Base-by-base conservation (phyloP, 1,284 basidiomycete species). In the Fomitopsis schrenkii region DNA sequence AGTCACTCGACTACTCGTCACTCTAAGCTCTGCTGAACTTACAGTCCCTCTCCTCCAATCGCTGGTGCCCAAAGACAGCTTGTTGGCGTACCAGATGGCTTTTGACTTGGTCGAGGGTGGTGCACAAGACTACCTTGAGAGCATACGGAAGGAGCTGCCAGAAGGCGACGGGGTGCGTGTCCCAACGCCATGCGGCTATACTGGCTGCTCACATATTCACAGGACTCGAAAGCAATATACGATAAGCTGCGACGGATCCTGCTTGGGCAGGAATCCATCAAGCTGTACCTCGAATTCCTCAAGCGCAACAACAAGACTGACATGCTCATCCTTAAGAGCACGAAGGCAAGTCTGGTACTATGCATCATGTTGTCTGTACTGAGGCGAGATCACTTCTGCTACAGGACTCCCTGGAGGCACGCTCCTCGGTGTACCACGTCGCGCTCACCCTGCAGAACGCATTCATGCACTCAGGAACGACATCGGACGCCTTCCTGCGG, bases 341-440 rank as follows among this genome's bases (percentile, higher is more conserved):
- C 94, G 53, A 97, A 96, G 81, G 93, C 91, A 66, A 60, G 70
- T 59, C 22, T 12, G 35, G 55, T 62, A 57, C 38, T 58, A 59
- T 42, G 44, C 41, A 33, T 40, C 61, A 2, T n/a, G 61, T 61
- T 38, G 12, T 5, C 15, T 33, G 41, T 42, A 40, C 45, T 40
- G 45, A 28, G 22, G 40, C 15, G 59, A 60, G 6, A 42, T 33
- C 26, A 36, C 1, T 8, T 17, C 30, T 46, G 10, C 26, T 44
- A 7, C 67, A 94, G 92, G 94, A 97, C 58, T 86, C 88, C 1
- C 81, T 98, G n/a, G 96, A 98, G 71, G 85, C 94, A 44, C 90
- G 95, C 45, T 95, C 93, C 42, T 98, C 95, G 19, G 93, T 98
- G 71, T 98, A 96, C 73, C 96, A 98, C 77, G 95, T 93, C 6